These are phyloP conservation scores for Leccinum pellstonianum DNA, from an alignment of 768 basidiomycete genomes.

Conservation along the genomic window DNA sequence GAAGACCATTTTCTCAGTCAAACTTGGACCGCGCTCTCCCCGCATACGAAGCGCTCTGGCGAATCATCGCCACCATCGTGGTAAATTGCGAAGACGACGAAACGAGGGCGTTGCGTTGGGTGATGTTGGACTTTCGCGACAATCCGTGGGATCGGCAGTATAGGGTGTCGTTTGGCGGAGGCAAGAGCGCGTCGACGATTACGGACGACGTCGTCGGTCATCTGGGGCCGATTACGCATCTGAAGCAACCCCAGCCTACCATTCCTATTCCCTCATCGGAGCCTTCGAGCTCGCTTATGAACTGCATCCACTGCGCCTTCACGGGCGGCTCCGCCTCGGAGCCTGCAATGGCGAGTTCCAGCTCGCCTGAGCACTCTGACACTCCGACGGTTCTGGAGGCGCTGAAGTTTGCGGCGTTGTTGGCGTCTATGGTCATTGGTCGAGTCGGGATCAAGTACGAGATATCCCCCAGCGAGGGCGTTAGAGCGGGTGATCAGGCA, in stretches of 20 bases:
- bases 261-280: not conserved
- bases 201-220: constrained; percentile 18
- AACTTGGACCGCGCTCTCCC: constrained; percentile 56
- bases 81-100: constrained; percentile 30
- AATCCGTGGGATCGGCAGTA: constrained; percentile 31
- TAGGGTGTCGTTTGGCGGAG: constrained; percentile 5
- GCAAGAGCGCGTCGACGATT: constrained; percentile 21
- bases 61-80: constrained; percentile 51
- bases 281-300: constrained; percentile 9
- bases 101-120: constrained; percentile 14
- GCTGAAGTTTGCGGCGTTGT: constrained; percentile 48
- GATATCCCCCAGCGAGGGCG: constrained; percentile 22
- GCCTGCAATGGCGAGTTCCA: not conserved
- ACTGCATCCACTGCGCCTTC: constrained; percentile 16
- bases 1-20: not conserved
- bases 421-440: constrained; percentile 44
- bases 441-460: constrained; percentile 30
- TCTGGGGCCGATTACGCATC: constrained; percentile 20
- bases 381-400: constrained; percentile 47
- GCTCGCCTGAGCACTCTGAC: constrained; percentile 26
- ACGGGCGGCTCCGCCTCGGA: not conserved
- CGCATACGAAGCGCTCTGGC: constrained; percentile 62
- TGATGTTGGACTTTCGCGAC: constrained; percentile 40
- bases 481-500: constrained; percentile 33
- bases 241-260: not conserved